These are phyloP conservation scores for Arachis hypogaea DNA, from an alignment of 306 rosid species.

Conservation along the genomic window DNA sequence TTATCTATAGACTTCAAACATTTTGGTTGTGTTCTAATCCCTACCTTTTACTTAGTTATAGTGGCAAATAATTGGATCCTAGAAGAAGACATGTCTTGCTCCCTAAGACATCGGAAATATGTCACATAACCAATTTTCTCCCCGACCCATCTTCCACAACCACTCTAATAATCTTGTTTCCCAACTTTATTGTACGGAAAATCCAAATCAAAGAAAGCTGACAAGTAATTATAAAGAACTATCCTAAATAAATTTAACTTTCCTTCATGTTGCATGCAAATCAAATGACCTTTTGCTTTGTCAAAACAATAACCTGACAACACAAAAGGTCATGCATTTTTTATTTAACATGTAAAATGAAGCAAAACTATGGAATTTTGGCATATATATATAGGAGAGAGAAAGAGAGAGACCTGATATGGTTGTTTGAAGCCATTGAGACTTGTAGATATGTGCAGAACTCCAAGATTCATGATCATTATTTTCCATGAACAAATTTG, in stretches of 20 bases:
- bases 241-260: too few relatives aligned
- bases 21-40: conserved; percentile 5
- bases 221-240: background rate
- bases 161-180: too few relatives aligned
- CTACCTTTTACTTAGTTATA: too few relatives aligned
- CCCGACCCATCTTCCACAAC: too few relatives aligned
- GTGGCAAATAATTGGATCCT: too few relatives aligned
- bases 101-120: too few relatives aligned
- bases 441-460: conserved; percentile 34
- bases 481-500: conserved; percentile 46
- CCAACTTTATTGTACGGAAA: background rate
- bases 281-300: too few relatives aligned
- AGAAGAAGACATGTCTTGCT: too few relatives aligned
- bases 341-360: conserved; percentile 21
- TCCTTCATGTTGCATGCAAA: too few relatives aligned
- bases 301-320: too few relatives aligned
- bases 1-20: conserved; percentile 34
- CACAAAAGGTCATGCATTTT: background rate
- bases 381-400: background rate
- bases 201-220: conserved; percentile 30
- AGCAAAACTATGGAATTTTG: conserved; percentile 3
- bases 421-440: conserved; percentile 56
- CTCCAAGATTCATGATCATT: conserved; percentile 33
- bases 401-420: conserved; percentile 37
- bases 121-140: too few relatives aligned